phyloP scores from a whole-genome alignment of 495 filamentous ascomycete genomes.

The Penicillium ucsense region DNA sequence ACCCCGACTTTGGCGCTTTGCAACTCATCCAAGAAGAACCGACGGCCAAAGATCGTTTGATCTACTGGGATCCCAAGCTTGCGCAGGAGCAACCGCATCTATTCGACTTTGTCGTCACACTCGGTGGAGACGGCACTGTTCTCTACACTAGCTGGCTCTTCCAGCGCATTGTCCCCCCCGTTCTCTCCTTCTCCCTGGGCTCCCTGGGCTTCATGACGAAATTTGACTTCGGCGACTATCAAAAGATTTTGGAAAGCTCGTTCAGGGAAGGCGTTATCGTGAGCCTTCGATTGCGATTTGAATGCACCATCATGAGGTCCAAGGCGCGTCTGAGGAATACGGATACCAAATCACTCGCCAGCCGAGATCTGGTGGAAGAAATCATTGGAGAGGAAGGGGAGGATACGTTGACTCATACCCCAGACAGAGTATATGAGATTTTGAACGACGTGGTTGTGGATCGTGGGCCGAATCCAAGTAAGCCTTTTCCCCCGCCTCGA shows the following conservation, averaged over 20 bases:
- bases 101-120: slow-evolving; percentile 88
- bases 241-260: slow-evolving; percentile 57
- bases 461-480: slow-evolving; percentile 80
- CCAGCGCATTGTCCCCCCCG: slow-evolving; percentile 90
- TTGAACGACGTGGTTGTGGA: slow-evolving; percentile 90
- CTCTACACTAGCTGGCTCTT: slow-evolving; percentile 95
- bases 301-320: slow-evolving; percentile 88
- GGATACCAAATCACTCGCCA: slow-evolving; percentile 12
- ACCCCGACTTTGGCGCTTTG: slow-evolving; percentile 59
- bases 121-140: slow-evolving; percentile 96
- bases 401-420: slow-evolving; percentile 69
- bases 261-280: slow-evolving; percentile 81
- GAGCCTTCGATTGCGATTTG: slow-evolving; percentile 80
- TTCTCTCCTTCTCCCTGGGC: slow-evolving; percentile 82
- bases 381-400: slow-evolving; percentile 75
- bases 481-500: slow-evolving; percentile 15
- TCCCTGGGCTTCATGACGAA: slow-evolving; percentile 94
- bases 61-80: slow-evolving; percentile 75
- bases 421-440: slow-evolving; percentile 75
- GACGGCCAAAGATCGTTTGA: slow-evolving; percentile 48
- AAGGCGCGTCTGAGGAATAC: slow-evolving; percentile 31
- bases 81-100: slow-evolving; percentile 68
- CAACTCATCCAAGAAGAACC: slow-evolving; percentile 50
- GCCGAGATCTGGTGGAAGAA: slow-evolving; percentile 75
- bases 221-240: slow-evolving; percentile 75